Evolutionary conservation across 2,329 filamentous ascomycete genomes (phyloP).

Genomic region (Cladosporium austrohemisphaericum): DNA sequence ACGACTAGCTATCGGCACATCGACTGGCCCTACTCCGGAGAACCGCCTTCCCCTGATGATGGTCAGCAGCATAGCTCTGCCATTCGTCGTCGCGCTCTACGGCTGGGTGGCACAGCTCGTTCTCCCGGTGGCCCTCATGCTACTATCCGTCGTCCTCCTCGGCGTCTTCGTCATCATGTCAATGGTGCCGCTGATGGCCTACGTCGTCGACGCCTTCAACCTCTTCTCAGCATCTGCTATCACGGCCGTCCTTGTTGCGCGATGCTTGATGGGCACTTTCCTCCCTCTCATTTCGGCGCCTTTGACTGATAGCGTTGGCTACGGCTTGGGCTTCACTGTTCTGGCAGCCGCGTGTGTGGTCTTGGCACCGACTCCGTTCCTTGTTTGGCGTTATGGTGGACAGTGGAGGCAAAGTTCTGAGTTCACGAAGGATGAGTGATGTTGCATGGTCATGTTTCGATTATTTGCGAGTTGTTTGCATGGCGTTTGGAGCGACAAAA

Average conservation of each 20-base stretch:
- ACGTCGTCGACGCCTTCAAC: constrained; percentile 46
- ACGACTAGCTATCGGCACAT: constrained; percentile 27
- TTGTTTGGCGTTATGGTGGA: constrained; percentile 27
- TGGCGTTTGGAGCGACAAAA: constrained; percentile 11
- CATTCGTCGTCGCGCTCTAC: constrained; percentile 54
- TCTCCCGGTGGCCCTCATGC: constrained; percentile 53
- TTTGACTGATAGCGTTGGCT: constrained; percentile 38
- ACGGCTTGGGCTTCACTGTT: constrained; percentile 38
- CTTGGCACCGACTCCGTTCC: constrained; percentile 27
- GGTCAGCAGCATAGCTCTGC: constrained; percentile 50
- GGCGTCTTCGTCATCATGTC: constrained; percentile 45
- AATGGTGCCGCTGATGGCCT: constrained; percentile 43
- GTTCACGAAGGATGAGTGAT: constrained; percentile 25
- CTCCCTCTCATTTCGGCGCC: constrained; percentile 44
- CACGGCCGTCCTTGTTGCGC: constrained; percentile 42
- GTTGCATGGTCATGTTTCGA: not conserved
- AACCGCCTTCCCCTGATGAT: constrained; percentile 60
- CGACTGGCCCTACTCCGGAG: constrained; percentile 46
- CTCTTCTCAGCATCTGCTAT: constrained; percentile 44
- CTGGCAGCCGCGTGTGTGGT: constrained; percentile 23
- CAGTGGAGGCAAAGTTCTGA: constrained; percentile 25
- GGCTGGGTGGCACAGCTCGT: constrained; percentile 53
- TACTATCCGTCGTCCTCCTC: constrained; percentile 52
- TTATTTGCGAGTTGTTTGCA: not conserved
- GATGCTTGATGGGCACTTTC: constrained; percentile 43